Conservation (phyloP, 371 early-diverging fungal species). For the Haplosporangium sp. region DNA sequence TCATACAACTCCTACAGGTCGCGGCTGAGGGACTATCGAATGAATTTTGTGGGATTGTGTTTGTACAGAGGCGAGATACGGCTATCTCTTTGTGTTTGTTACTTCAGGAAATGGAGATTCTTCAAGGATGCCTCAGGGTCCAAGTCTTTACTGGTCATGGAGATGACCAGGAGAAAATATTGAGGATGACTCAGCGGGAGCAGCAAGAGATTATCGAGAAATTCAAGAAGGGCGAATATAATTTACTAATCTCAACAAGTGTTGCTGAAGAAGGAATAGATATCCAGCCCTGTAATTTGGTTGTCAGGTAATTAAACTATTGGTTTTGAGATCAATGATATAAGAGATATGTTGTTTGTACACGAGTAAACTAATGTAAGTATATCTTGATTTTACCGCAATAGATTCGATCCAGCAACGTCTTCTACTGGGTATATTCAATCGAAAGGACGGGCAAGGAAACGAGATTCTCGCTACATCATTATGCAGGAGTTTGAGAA, state of each 20-base stretch:
- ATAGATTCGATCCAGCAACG: slow-evolving; percentile 82
- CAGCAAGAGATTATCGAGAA: slow-evolving; percentile 73
- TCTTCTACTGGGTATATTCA: slow-evolving; percentile 88
- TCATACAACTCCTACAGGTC: slow-evolving; percentile 66
- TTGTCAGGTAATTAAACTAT: slow-evolving; percentile 74
- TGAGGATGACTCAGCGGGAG: slow-evolving; percentile 71
- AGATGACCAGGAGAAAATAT: slow-evolving; percentile 19
- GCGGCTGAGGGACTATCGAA: slow-evolving; percentile 41
- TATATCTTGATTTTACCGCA: not conserved
- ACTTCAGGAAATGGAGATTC: slow-evolving; percentile 63
- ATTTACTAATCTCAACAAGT: slow-evolving; percentile 91
- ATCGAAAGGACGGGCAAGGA: slow-evolving; percentile 95
- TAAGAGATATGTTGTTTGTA: not conserved
- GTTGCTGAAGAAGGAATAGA: slow-evolving; percentile 99
- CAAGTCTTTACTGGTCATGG: slow-evolving; percentile 78
- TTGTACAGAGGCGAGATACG: slow-evolving; percentile 80
- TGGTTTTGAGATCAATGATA: not conserved
- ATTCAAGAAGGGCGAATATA: slow-evolving; percentile 79
- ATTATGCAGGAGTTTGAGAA: slow-evolving; percentile 75
- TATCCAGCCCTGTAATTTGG: slow-evolving; percentile 93
- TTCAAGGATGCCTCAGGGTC: slow-evolving; percentile 64
- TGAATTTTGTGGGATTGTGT: slow-evolving; percentile 88
- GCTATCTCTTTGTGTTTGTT: slow-evolving; percentile 74
- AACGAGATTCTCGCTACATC: slow-evolving; percentile 78
- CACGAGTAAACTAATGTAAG: not conserved